These are phyloP conservation scores for Teunomyces aglyptinius DNA, from an alignment of 805 yeast genomes.

Conservation along the genomic window DNA sequence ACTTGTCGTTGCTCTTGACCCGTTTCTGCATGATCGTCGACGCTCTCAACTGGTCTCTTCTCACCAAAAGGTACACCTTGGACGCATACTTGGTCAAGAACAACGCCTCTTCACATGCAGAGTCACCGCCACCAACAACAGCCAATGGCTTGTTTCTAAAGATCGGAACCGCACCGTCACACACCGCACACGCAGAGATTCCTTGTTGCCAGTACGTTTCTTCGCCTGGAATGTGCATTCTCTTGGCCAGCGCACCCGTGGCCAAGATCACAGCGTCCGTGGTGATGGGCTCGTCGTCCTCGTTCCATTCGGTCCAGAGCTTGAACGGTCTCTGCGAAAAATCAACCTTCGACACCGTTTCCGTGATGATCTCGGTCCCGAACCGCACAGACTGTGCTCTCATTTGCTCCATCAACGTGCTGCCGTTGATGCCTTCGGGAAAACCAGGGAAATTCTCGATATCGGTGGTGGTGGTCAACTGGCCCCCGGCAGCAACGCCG, in stretches of 20 bases:
- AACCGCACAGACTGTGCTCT: constrained; percentile 80
- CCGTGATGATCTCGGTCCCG: constrained; percentile 93
- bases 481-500: constrained; percentile 99
- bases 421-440: constrained; percentile 88
- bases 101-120: constrained; percentile 98
- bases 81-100: constrained; percentile 97
- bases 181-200: constrained; percentile 98
- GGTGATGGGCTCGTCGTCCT: constrained; percentile 86
- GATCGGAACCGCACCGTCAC: constrained; percentile 99
- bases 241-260: constrained; percentile 98
- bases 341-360: constrained; percentile 91
- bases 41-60: constrained; percentile 94
- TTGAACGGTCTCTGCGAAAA: constrained; percentile 87
- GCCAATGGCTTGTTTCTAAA: constrained; percentile 98
- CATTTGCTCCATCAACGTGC: constrained; percentile 91
- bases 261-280: constrained; percentile 92
- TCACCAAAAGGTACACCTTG: constrained; percentile 87
- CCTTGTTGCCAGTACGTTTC: constrained; percentile 99
- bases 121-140: constrained; percentile 98
- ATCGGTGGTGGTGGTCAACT: constrained; percentile 97
- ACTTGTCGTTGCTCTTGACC: constrained; percentile 76
- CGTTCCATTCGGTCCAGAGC: constrained; percentile 94
- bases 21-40: constrained; percentile 97
- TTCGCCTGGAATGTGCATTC: constrained; percentile 93
- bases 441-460: constrained; percentile 99